phyloP scores from a whole-genome alignment of 129 eudicot genomes.

The sunflower (Helianthus annuus) region HanXRQr2.0-SUNRISE NC_035449.2:168808821-168809320 shows the following conservation, averaged over 20 bases:
- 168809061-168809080: neutral
- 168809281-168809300: too few relatives aligned
- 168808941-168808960: constrained; percentile 2
- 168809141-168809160: too few relatives aligned
- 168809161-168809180: too few relatives aligned
- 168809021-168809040: neutral
- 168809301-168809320: too few relatives aligned
- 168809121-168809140: too few relatives aligned
- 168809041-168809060: neutral
- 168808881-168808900: neutral
- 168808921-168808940: neutral
- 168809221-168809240: too few relatives aligned
- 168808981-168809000: constrained; percentile 8
- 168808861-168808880: constrained; percentile 4
- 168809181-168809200: too few relatives aligned
- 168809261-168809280: too few relatives aligned
- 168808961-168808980: neutral
- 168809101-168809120: neutral
- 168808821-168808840: neutral
- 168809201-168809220: too few relatives aligned
- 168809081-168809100: neutral
- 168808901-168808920: constrained; percentile 9
- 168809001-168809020: neutral
- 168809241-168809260: too few relatives aligned
- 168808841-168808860: constrained; percentile 5